phyloP scores from a whole-genome alignment of 345 rosid genomes.

The Gossypium mustelinum region DNA sequence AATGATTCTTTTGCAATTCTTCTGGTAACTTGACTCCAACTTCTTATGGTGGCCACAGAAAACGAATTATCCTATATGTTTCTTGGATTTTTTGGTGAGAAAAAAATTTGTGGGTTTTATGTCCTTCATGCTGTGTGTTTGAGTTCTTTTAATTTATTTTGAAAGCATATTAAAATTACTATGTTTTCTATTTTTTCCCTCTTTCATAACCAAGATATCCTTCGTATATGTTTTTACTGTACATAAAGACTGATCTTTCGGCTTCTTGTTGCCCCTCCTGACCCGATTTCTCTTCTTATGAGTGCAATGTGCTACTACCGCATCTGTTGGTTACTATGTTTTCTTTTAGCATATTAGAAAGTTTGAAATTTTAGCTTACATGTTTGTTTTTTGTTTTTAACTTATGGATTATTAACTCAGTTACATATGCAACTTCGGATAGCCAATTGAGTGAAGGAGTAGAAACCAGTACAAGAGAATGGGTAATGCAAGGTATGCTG shows the following conservation, averaged over 20 bases:
- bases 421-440: constrained; percentile 44
- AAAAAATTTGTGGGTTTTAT: not conserved
- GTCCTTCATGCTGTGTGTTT: not conserved
- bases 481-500: constrained; percentile 71
- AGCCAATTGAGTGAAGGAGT: constrained; percentile 38
- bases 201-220: too few species aligned
- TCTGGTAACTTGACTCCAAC: not conserved
- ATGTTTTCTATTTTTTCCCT: not conserved
- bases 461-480: constrained; percentile 52
- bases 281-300: too few species aligned
- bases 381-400: not conserved
- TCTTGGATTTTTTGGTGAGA: not conserved
- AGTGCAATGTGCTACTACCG: too few species aligned
- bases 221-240: too few species aligned
- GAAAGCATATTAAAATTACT: not conserved
- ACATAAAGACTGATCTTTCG: too few species aligned
- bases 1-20: not conserved
- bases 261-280: too few species aligned
- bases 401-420: constrained; percentile 26
- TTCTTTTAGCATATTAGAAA: not conserved
- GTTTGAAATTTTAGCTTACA: not conserved
- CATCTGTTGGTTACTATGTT: not conserved
- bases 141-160: not conserved
- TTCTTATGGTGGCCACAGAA: not conserved
- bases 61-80: not conserved